Percentiles rank a stretch among this genome's conserved stretches.
phyloP scores from a whole-genome alignment of 208 protist genomes.

The Wallacemonas collosoma region DNA sequence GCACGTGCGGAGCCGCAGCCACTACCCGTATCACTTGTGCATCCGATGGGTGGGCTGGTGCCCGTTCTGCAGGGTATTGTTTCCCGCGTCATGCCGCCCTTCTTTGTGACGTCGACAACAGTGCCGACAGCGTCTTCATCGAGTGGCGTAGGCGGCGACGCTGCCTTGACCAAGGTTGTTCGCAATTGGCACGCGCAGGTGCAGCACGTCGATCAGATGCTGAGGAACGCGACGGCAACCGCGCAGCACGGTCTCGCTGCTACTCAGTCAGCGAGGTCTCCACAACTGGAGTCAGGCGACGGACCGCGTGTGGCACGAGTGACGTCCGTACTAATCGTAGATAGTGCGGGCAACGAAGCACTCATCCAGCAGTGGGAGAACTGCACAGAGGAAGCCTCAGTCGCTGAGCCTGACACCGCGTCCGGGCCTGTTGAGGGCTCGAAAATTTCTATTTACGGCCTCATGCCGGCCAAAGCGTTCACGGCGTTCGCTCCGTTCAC shows the following conservation, averaged over 20 bases:
- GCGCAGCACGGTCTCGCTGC: too few species aligned
- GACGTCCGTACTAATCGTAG: conserved; percentile 53
- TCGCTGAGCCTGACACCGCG: neutral
- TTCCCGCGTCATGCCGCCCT: conserved; percentile 64
- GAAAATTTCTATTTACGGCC: conserved; percentile 50
- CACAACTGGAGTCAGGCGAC: neutral
- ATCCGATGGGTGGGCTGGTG: conserved; percentile 72
- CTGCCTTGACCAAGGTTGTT: conserved; percentile 23
- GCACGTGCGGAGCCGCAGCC: conserved; percentile 47
- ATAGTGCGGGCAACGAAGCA: conserved; percentile 43
- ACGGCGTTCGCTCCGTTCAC: conserved; percentile 61
- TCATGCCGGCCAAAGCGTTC: conserved; percentile 60
- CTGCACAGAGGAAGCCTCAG: conserved; percentile 21
- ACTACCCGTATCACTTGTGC: conserved; percentile 45
- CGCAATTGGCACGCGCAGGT: conserved; percentile 54
- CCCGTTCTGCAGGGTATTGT: conserved; percentile 73
- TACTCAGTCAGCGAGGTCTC: too few species aligned
- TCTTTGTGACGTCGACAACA: conserved; percentile 39
- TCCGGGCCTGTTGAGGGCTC: conserved; percentile 49
- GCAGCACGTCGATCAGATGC: conserved; percentile 29
- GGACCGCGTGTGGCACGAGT: conserved; percentile 37
- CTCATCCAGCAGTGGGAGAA: conserved; percentile 78
- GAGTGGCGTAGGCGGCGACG: neutral
- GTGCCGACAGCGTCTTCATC: neutral
- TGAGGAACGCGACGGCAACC: neutral